Evolutionary conservation across 495 filamentous ascomycete species (phyloP).

Genomic region (Darksidea phi): DNA sequence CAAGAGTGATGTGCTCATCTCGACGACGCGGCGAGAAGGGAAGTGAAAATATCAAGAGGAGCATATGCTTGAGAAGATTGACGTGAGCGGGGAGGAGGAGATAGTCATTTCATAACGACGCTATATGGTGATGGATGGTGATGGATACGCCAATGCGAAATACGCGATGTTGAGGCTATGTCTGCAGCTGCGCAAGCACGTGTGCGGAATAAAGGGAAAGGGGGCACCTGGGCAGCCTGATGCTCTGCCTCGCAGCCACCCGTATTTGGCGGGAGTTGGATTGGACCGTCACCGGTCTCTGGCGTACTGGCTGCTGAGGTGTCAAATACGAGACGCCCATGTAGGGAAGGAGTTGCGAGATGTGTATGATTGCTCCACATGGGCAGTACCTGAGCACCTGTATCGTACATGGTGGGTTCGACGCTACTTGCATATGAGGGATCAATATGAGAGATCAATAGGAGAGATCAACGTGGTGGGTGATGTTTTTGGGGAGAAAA

Average conservation of each 20-base stretch:
- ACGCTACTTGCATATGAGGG: too few relatives aligned
- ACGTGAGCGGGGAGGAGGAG: background rate
- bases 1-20: constrained; percentile 15
- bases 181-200: background rate
- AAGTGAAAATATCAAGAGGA: background rate
- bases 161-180: constrained; percentile 14
- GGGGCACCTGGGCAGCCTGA: background rate
- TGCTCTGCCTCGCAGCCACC: constrained; percentile 7
- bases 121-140: background rate
- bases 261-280: background rate
- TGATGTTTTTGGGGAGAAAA: too few relatives aligned
- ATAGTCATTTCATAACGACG: background rate
- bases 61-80: background rate
- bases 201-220: background rate
- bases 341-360: background rate
- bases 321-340: background rate
- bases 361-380: background rate
- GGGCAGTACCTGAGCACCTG: too few relatives aligned
- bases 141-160: constrained; percentile 12
- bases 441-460: too few relatives aligned
- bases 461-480: too few relatives aligned
- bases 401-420: too few relatives aligned
- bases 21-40: background rate
- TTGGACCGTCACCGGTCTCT: background rate
- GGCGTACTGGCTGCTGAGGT: background rate